phyloP scores from a whole-genome alignment of 1,139 yeast species.

The Nadsonia starkeyi-henricii region DNA sequence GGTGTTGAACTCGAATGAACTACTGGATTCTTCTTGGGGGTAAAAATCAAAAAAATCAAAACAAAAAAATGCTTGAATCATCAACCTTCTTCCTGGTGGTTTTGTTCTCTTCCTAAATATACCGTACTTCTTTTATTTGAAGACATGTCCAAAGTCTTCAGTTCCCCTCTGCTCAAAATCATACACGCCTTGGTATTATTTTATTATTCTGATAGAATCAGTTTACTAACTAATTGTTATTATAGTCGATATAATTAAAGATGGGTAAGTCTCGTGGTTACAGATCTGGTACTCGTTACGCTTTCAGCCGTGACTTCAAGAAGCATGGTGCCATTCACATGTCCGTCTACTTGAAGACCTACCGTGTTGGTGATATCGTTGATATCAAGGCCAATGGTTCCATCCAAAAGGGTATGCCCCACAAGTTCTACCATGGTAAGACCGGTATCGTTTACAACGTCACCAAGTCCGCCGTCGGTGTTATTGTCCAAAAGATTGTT shows the following conservation, averaged over 20 bases:
- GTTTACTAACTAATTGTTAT: not conserved
- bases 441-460: slow-evolving; percentile 98
- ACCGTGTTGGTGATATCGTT: slow-evolving; percentile 98
- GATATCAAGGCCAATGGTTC: slow-evolving; percentile 99
- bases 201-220: not conserved
- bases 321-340: slow-evolving; percentile 91
- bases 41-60: no score
- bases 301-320: slow-evolving; percentile 99
- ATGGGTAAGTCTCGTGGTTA: slow-evolving; percentile 97
- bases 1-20: no score
- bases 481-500: slow-evolving; percentile 93
- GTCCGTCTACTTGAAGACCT: slow-evolving; percentile 93
- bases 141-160: no score
- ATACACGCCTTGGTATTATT: no score
- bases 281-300: slow-evolving; percentile 99
- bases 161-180: no score
- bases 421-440: slow-evolving; percentile 99
- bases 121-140: no score
- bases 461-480: slow-evolving; percentile 97
- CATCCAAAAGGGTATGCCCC: slow-evolving; percentile 99
- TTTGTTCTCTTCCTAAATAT: no score
- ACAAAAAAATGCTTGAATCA: no score
- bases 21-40: no score
- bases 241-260: slow-evolving; percentile 27
- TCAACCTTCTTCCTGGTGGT: no score